A percentile compares a stretch with the other conserved stretches of the same genome.
Evolutionary conservation across 108 stramenopile species (phyloP).

Genomic region (Schizochytrium sp.): DNA sequence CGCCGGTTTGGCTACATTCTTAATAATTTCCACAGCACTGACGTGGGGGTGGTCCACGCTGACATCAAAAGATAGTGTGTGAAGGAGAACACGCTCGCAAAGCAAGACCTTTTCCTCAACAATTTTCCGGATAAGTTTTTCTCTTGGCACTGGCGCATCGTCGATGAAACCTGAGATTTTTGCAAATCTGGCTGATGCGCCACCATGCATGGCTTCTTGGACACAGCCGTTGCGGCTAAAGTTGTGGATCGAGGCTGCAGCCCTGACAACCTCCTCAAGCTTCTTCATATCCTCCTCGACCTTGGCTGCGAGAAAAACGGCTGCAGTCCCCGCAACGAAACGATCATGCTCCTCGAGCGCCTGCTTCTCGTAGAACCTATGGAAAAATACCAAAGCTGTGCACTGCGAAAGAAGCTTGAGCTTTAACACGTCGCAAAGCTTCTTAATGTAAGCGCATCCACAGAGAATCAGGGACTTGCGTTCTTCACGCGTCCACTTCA

Average conservation of each 20-base stretch:
- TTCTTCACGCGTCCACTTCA: conserved; percentile 34
- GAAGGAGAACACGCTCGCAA: conserved; percentile 40
- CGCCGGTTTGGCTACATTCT: neutral
- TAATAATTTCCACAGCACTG: conserved; percentile 24
- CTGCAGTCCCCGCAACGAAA: conserved; percentile 36
- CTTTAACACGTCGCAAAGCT: conserved; percentile 2
- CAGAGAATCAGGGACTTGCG: neutral
- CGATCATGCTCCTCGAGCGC: conserved; percentile 45
- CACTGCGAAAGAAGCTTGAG: conserved; percentile 54
- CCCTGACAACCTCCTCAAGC: neutral
- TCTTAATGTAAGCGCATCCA: conserved; percentile 58
- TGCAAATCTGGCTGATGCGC: neutral
- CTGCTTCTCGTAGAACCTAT: conserved; percentile 33
- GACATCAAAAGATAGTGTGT: conserved; percentile 49
- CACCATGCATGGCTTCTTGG: neutral
- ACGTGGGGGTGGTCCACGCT: conserved; percentile 56
- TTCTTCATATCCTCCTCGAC: conserved; percentile 53
- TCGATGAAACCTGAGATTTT: neutral
- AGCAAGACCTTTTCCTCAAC: conserved; percentile 33
- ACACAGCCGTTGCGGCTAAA: neutral
- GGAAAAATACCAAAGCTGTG: conserved; percentile 42
- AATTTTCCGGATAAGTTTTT: neutral
- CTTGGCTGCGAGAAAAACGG: conserved; percentile 47
- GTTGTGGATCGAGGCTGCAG: neutral
- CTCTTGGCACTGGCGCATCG: conserved; percentile 5